Evolutionary conservation across 1,139 yeast genomes (phyloP), one percentile per base, ranked within the genome.

Genomic region (Scheffersomyces quercinus): DNA sequence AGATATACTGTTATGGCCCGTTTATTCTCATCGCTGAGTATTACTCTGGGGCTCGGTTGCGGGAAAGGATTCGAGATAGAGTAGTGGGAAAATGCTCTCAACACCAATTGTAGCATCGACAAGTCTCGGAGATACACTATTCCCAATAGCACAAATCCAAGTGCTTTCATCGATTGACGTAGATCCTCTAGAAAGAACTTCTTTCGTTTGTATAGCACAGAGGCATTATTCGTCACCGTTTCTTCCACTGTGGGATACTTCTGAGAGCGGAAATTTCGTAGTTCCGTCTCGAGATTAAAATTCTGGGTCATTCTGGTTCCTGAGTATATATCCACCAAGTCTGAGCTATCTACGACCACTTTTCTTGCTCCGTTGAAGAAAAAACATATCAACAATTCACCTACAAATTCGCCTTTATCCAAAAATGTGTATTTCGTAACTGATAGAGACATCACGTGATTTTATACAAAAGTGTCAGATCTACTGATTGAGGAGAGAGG

Each of bases 131-230:
- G 57, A 49, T 73, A 74, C 5, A 64, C 48, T 8, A 73, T 43
- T 9, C 53, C 64, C 5, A 70, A 55, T 3, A 72, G 43, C 3
- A 70, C 46, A 44, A 54, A 62, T 16, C 74, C 76, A 3, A 66
- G 38, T 20, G 60, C 52, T 39, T 61, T 59, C 15, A 68, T 35
- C 2, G 65, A 55, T 41, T 63, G 62, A 36, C 70, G 58, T 20
- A 73, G 51, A 37, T 73, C 73, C 28, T 55, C 55, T 3, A 73
- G 55, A 44, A 73, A 74, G 53, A 53, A 62, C 52, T 69, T 68
- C 57, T 71, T 73, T 20, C 75, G 61, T 49, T 69, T 70, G 46
- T 70, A 69, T 24, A 73, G 61, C 29, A 65, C 61, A n/a, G 63
- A 46, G 2, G 64, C 63, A 52, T 73, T 73, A 49, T 70, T 68